Percentiles rank a stretch among this genome's conserved stretches.
phyloP scores from a whole-genome alignment of 805 yeast genomes.

The Deakozyma indianensis region DNA sequence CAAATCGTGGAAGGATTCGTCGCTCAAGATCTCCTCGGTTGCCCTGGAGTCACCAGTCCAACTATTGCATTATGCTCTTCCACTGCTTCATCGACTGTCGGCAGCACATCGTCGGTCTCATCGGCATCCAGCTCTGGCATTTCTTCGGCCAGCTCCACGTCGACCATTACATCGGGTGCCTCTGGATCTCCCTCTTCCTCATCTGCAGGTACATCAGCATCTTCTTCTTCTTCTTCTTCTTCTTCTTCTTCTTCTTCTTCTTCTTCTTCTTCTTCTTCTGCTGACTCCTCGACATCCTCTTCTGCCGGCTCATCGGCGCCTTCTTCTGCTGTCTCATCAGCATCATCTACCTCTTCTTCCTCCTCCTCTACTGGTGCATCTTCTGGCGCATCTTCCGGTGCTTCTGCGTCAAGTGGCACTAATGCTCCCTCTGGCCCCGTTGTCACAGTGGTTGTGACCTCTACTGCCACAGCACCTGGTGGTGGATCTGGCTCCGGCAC shows the following conservation, averaged over 20 bases:
- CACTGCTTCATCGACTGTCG: too few relatives aligned
- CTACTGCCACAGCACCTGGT: too few relatives aligned
- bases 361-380: not conserved
- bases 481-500: too few relatives aligned
- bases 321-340: not conserved
- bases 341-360: not conserved
- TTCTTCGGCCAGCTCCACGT: too few relatives aligned
- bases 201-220: not conserved
- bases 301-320: not conserved
- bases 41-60: not conserved
- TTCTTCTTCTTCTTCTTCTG: not conserved
- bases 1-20: not conserved
- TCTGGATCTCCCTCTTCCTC: not conserved
- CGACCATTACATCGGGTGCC: too few relatives aligned
- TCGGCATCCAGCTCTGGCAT: too few relatives aligned
- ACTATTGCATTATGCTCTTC: not conserved
- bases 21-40: not conserved
- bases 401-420: too few relatives aligned
- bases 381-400: not conserved
- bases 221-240: not conserved
- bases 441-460: too few relatives aligned
- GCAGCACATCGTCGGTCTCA: too few relatives aligned
- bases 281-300: not conserved
- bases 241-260: not conserved
- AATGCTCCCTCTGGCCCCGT: too few relatives aligned